Percentiles rank a stretch among this genome's conserved stretches.
phyloP scores from a whole-genome alignment of 305 asterid species.

The Fraxinus nigra region DNA sequence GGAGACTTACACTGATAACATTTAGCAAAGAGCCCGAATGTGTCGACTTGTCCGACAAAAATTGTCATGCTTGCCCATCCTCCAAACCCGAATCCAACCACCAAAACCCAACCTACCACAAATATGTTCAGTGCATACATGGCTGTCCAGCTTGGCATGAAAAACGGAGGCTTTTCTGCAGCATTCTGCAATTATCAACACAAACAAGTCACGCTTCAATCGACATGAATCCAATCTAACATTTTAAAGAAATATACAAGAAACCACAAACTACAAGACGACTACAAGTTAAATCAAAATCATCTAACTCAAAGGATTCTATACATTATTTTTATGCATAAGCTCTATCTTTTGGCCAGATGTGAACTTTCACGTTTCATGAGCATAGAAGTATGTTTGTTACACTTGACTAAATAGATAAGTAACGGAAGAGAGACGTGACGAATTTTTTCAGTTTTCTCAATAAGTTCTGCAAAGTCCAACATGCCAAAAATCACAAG shows the following conservation, averaged over 20 bases:
- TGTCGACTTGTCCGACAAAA: slow-evolving; percentile 50
- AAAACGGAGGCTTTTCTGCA: slow-evolving; percentile 62
- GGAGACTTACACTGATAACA: slow-evolving; percentile 58
- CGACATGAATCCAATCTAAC: not conserved
- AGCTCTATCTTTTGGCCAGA: too few species aligned
- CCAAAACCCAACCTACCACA: slow-evolving; percentile 45
- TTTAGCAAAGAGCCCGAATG: slow-evolving; percentile 60
- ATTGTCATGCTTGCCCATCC: slow-evolving; percentile 70
- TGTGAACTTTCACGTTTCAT: too few species aligned
- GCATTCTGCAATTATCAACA: slow-evolving; percentile 42
- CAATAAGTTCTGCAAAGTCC: not conserved
- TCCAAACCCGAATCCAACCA: slow-evolving; percentile 65
- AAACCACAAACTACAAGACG: not conserved
- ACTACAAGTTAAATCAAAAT: not conserved
- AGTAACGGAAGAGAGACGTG: too few species aligned
- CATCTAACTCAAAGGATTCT: too few species aligned
- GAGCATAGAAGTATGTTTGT: too few species aligned
- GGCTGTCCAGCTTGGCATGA: slow-evolving; percentile 59
- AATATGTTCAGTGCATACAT: slow-evolving; percentile 52
- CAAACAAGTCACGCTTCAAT: not conserved
- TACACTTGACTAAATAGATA: too few species aligned
- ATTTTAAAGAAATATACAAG: not conserved
- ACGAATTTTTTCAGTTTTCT: not conserved
- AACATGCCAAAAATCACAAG: not conserved
- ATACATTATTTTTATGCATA: not conserved